Evolutionary conservation across 2,329 filamentous ascomycete genomes (phyloP).

Genomic region (Exophiala sideris): DNA sequence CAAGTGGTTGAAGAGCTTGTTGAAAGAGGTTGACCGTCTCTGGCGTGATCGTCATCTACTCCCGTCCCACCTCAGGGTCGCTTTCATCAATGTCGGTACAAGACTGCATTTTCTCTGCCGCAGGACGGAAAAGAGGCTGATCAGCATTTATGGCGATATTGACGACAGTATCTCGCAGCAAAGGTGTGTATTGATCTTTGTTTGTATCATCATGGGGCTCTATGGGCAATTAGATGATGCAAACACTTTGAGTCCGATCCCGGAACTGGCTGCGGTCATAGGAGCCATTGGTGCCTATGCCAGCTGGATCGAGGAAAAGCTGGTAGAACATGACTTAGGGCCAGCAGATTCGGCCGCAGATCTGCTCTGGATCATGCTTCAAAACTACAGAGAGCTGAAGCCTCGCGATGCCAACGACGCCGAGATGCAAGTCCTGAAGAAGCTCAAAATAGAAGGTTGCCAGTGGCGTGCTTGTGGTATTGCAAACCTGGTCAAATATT

Average conservation of each 20-base stretch:
- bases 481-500: slow-evolving; percentile 18
- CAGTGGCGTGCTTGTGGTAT: slow-evolving; percentile 17
- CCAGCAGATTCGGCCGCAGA: slow-evolving; percentile 11
- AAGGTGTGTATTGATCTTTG: slow-evolving; percentile 11
- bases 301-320: slow-evolving; percentile 7
- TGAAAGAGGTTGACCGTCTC: slow-evolving; percentile 14
- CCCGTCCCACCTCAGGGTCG: neutral
- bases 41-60: slow-evolving; percentile 10
- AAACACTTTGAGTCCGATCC: neutral
- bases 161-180: slow-evolving; percentile 13
- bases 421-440: slow-evolving; percentile 1
- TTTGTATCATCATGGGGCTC: slow-evolving; percentile 9
- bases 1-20: slow-evolving; percentile 10
- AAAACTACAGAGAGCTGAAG: slow-evolving; percentile 15
- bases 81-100: slow-evolving; percentile 1
- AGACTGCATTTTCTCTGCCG: slow-evolving; percentile 13
- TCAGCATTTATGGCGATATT: slow-evolving; percentile 19
- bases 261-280: slow-evolving; percentile 3
- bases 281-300: slow-evolving; percentile 9
- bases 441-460: slow-evolving; percentile 9
- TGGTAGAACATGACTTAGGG: slow-evolving; percentile 15
- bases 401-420: neutral
- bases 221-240: slow-evolving; percentile 4
- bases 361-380: slow-evolving; percentile 19
- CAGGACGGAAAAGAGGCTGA: slow-evolving; percentile 4